Evolutionary conservation across 331 rosid genomes (phyloP).

Genomic region (Pyrus hybrid): DNA sequence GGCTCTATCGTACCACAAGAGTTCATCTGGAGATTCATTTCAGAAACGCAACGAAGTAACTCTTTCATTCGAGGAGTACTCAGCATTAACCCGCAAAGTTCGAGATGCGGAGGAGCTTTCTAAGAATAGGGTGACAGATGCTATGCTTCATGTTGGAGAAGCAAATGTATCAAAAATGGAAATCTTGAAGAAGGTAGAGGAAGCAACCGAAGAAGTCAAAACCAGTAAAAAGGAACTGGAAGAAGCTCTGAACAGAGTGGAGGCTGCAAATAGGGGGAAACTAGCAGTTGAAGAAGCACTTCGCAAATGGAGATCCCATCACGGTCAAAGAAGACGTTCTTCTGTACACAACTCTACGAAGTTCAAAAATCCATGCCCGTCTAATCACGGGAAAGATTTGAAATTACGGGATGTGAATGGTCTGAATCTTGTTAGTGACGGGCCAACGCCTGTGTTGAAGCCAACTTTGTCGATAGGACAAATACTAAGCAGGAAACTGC

Average conservation of each 20-base stretch:
- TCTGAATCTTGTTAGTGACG: slow-evolving; percentile 41
- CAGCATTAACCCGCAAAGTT: slow-evolving; percentile 45
- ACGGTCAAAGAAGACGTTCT: slow-evolving; percentile 47
- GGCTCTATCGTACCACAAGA: slow-evolving; percentile 37
- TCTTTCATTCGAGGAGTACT: slow-evolving; percentile 63
- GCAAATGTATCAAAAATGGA: slow-evolving; percentile 53
- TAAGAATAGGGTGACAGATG: slow-evolving; percentile 41
- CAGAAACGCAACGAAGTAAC: slow-evolving; percentile 38
- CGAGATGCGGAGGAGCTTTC: slow-evolving; percentile 56
- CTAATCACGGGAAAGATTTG: slow-evolving; percentile 47
- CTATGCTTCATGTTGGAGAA: slow-evolving; percentile 64
- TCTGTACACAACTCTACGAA: slow-evolving; percentile 45
- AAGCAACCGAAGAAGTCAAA: slow-evolving; percentile 65
- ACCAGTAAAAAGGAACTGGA: slow-evolving; percentile 59
- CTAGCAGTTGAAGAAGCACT: slow-evolving; percentile 79
- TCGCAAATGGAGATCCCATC: slow-evolving; percentile 70
- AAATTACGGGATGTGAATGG: slow-evolving; percentile 66
- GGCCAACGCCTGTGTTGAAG: slow-evolving; percentile 48
- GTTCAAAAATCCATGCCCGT: slow-evolving; percentile 54
- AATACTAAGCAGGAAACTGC: slow-evolving; percentile 71
- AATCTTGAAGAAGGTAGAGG: slow-evolving; percentile 50
- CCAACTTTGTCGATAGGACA: slow-evolving; percentile 83
- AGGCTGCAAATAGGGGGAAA: slow-evolving; percentile 76
- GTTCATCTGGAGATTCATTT: slow-evolving; percentile 18
- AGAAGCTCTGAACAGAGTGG: slow-evolving; percentile 76